A percentile compares a stretch with the other conserved stretches of the same genome.
phyloP scores from a whole-genome alignment of 306 rosid species.

The Quillaja saponaria region DNA sequence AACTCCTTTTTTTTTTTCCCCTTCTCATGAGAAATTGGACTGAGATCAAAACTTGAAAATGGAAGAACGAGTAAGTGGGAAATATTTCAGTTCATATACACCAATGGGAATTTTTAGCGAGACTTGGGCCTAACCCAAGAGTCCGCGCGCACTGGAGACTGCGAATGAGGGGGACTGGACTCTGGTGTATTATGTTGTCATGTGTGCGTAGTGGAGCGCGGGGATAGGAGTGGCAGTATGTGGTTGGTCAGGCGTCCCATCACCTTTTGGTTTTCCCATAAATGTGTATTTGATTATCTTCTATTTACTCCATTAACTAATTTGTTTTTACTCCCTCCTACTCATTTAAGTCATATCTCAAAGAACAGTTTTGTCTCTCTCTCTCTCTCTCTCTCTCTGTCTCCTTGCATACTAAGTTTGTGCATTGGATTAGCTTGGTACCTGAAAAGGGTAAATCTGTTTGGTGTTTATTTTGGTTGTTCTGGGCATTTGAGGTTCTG shows the following conservation, averaged over 20 bases:
- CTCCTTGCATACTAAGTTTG: constrained; percentile 1
- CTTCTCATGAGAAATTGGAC: neutral
- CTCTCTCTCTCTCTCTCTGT: constrained; percentile 18
- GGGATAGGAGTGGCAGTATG: constrained; percentile 37
- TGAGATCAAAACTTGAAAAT: neutral
- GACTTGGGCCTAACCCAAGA: neutral
- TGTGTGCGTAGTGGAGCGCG: neutral
- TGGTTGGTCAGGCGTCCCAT: constrained; percentile 40
- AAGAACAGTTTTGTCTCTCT: neutral
- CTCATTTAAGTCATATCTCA: neutral
- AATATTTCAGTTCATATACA: neutral
- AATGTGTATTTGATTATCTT: constrained; percentile 26
- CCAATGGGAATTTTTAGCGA: neutral
- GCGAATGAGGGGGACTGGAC: neutral
- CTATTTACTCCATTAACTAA: constrained; percentile 6
- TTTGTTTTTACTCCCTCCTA: constrained; percentile 8
- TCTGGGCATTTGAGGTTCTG: constrained; percentile 14
- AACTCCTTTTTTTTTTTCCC: neutral
- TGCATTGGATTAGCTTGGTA: constrained; percentile 17
- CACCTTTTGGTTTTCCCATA: constrained; percentile 30
- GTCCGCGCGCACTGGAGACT: constrained; percentile 32
- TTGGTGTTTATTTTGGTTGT: neutral
- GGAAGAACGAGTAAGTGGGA: too few relatives aligned
- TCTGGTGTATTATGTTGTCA: too few relatives aligned
- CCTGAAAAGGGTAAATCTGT: constrained; percentile 24